Evolutionary conservation across 805 yeast genomes (phyloP).

Genomic region (Saccharomycodes ludwigii): DNA sequence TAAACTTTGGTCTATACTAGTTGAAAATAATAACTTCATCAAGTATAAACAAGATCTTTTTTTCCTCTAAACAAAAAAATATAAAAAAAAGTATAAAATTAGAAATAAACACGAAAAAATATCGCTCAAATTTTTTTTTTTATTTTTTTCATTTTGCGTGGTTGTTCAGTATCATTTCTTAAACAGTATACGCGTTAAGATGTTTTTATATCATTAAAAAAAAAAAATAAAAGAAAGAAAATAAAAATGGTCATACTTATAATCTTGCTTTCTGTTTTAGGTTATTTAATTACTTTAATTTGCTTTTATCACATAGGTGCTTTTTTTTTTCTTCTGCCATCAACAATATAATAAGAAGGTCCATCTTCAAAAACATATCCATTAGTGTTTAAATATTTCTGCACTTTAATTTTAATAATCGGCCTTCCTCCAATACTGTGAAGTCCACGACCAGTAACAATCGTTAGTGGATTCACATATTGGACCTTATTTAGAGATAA

Average conservation of each 20-base stretch:
- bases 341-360: constrained; percentile 29
- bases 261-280: background rate
- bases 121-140: too few relatives aligned
- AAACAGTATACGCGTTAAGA: too few relatives aligned
- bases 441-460: constrained; percentile 61
- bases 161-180: too few relatives aligned
- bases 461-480: constrained; percentile 29
- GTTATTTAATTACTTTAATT: background rate
- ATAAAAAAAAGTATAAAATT: background rate
- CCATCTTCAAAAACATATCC: constrained; percentile 36
- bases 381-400: constrained; percentile 24
- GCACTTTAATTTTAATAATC: constrained; percentile 32
- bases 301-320: too few relatives aligned
- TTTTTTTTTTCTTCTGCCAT: constrained; percentile 24
- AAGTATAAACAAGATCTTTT: background rate
- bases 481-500: constrained; percentile 19
- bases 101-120: too few relatives aligned
- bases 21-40: too few relatives aligned
- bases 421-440: constrained; percentile 52
- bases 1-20: too few relatives aligned
- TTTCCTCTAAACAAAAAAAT: background rate
- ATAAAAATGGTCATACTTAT: too few relatives aligned
- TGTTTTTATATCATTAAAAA: too few relatives aligned
- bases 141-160: too few relatives aligned
- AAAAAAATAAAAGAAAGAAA: too few relatives aligned